phyloP scores from a whole-genome alignment of 129 eudicot genomes.

The Apium graveolens region DNA sequence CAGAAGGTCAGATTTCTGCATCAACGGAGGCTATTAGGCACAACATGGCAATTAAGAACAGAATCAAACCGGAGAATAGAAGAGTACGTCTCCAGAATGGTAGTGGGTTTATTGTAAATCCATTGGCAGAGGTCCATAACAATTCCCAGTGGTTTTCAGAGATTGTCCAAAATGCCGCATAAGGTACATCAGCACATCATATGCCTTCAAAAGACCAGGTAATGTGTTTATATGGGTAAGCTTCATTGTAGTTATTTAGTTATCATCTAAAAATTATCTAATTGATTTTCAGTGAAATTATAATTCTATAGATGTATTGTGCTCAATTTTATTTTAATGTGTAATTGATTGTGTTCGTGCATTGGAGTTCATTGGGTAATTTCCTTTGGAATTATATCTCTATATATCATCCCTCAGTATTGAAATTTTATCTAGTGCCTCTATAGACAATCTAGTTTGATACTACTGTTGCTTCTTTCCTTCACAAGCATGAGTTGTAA shows the following conservation, averaged over 20 bases:
- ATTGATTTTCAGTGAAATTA: too few species aligned
- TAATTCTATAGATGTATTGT: too few species aligned
- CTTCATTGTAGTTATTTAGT: neutral
- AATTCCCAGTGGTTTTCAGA: conserved; percentile 31
- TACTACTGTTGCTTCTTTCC: too few species aligned
- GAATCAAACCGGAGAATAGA: conserved; percentile 27
- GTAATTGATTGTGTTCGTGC: too few species aligned
- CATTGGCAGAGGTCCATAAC: conserved; percentile 59
- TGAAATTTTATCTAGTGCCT: too few species aligned
- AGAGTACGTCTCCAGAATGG: conserved; percentile 35
- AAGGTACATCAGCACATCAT: conserved; percentile 9
- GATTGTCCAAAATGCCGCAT: conserved; percentile 16
- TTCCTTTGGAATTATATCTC: too few species aligned
- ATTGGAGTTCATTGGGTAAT: too few species aligned
- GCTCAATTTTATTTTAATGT: too few species aligned
- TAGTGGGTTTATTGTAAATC: conserved; percentile 62
- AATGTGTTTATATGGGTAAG: neutral
- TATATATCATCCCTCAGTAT: too few species aligned
- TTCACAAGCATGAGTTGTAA: too few species aligned
- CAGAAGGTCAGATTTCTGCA: conserved; percentile 31
- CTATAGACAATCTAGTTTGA: too few species aligned
- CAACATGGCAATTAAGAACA: conserved; percentile 22
- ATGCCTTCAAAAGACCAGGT: neutral
- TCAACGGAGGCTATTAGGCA: conserved; percentile 17
- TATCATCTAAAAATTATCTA: too few species aligned